Percentiles rank a stretch among this genome's conserved stretches.
Evolutionary conservation across 2,329 filamentous ascomycete species (phyloP).

Genomic region (Westerdykella aurantiaca): DNA sequence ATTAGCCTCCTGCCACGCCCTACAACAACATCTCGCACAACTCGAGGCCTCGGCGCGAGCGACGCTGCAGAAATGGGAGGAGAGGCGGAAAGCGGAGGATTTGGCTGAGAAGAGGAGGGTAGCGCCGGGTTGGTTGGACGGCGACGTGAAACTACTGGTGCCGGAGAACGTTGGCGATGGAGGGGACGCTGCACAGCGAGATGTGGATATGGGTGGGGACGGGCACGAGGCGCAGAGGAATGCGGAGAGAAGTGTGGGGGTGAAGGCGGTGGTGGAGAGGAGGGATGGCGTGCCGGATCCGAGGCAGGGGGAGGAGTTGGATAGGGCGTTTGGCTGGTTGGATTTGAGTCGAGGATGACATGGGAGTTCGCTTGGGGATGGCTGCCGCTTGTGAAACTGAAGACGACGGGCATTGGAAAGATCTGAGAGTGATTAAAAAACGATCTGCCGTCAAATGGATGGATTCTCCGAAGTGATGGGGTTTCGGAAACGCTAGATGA

Average conservation of each 20-base stretch:
- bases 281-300: constrained; percentile 34
- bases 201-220: constrained; percentile 31
- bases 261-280: constrained; percentile 20
- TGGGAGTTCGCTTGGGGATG: not conserved
- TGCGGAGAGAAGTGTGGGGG: constrained; percentile 17
- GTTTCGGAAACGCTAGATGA: too few relatives aligned
- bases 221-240: constrained; percentile 4
- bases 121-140: constrained; percentile 76
- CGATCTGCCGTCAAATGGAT: too few relatives aligned
- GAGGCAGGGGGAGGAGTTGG: constrained; percentile 57
- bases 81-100: constrained; percentile 58
- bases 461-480: too few relatives aligned
- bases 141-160: constrained; percentile 58
- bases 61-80: constrained; percentile 65
- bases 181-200: constrained; percentile 50
- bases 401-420: too few relatives aligned
- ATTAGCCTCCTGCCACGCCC: constrained; percentile 68
- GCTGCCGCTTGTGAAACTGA: not conserved
- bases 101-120: constrained; percentile 73
- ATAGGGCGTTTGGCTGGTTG: constrained; percentile 63
- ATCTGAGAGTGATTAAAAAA: too few relatives aligned
- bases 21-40: constrained; percentile 68
- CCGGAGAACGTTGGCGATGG: constrained; percentile 48
- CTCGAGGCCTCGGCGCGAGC: constrained; percentile 62
- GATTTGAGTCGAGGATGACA: constrained; percentile 41